A percentile compares a stretch with the other conserved stretches of the same genome.
These are phyloP conservation scores for Heterobasidion annosum DNA, from an alignment of 1,284 basidiomycete genomes.

Conservation along the genomic window DNA sequence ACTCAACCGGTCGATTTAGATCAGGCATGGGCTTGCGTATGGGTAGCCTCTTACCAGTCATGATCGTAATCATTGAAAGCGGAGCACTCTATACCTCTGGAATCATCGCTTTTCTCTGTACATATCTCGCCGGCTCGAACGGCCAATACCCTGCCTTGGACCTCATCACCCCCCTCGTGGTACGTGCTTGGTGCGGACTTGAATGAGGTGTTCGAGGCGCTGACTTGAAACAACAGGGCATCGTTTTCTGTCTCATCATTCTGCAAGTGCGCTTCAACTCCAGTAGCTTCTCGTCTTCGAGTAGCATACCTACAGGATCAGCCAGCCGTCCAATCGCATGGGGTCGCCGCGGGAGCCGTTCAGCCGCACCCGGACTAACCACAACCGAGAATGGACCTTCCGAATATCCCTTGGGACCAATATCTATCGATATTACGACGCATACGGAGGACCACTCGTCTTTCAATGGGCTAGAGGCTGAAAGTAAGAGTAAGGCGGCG, in stretches of 20 bases:
- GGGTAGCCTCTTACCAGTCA: not conserved
- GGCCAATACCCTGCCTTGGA: slow-evolving; percentile 7
- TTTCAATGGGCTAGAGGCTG: not conserved
- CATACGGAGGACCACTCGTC: not conserved
- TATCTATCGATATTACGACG: not conserved
- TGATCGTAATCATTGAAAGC: slow-evolving; percentile 7
- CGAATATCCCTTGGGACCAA: not conserved
- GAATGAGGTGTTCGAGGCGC: not conserved
- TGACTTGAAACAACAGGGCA: slow-evolving; percentile 1
- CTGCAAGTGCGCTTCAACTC: slow-evolving; percentile 7
- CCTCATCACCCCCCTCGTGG: slow-evolving; percentile 6
- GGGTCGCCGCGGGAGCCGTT: not conserved
- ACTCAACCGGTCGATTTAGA: not conserved
- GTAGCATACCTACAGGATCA: no score
- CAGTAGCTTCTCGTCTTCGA: not conserved
- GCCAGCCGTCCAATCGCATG: not conserved
- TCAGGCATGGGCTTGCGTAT: not conserved
- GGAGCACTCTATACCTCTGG: slow-evolving; percentile 7
- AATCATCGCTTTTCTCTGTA: slow-evolving; percentile 1
- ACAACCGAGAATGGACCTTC: not conserved
- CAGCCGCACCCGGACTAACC: no score
- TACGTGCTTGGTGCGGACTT: not conserved
- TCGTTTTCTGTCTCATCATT: slow-evolving; percentile 8
- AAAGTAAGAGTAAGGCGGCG: not conserved
- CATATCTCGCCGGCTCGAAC: slow-evolving; percentile 4